Conservation (phyloP, 768 basidiomycete genomes). For the Cantharellus cinnabarinus region DNA sequence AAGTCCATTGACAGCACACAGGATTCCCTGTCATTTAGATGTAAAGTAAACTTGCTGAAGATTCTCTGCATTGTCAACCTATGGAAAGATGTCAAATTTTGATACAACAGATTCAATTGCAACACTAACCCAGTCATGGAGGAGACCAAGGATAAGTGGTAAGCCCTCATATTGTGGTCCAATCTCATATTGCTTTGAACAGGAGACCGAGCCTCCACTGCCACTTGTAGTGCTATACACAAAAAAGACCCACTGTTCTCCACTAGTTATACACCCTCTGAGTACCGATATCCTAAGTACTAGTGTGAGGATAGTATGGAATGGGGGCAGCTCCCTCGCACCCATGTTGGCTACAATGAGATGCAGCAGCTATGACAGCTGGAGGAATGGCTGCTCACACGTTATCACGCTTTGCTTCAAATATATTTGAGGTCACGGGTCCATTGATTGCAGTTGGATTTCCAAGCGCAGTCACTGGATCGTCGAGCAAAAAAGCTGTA, state of each 20-base stretch:
- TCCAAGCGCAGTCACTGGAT: neutral
- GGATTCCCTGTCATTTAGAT: neutral
- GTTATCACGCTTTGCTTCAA: neutral
- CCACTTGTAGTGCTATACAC: neutral
- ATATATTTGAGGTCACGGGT: neutral
- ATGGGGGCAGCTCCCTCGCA: neutral
- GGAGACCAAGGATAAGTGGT: neutral
- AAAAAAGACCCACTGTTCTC: neutral
- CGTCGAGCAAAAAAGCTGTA: neutral
- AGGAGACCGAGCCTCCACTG: neutral
- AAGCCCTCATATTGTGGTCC: neutral
- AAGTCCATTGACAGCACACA: too few relatives aligned
- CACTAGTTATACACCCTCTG: neutral
- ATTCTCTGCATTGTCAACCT: neutral
- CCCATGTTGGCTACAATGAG: neutral
- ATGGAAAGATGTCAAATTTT: neutral
- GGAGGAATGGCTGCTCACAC: neutral
- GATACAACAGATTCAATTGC: neutral
- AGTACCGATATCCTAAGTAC: neutral
- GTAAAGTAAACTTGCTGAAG: neutral
- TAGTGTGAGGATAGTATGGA: neutral
- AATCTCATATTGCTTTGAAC: neutral
- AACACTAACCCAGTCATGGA: neutral
- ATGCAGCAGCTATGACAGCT: neutral
- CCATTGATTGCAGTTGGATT: neutral